Conservation (phyloP, 139 green algal species). For the Micromonas commoda region DNA sequence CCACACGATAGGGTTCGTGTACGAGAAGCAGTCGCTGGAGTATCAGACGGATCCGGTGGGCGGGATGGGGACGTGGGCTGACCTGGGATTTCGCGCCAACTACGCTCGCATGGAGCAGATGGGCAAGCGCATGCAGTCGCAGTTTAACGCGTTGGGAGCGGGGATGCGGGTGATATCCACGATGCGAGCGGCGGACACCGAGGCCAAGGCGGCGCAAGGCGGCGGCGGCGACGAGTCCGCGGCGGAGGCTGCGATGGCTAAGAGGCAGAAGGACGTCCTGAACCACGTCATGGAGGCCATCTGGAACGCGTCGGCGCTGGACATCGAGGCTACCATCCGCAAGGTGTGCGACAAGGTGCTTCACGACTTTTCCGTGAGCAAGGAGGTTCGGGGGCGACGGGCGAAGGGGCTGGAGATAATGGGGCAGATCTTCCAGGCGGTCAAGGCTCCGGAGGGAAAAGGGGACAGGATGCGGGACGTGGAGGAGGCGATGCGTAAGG, state of each 20-base stretch:
- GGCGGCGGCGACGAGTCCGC: background rate
- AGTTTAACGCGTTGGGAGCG: slow-evolving; percentile 1
- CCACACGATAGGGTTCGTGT: slow-evolving; percentile 64
- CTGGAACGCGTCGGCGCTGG: slow-evolving; percentile 72
- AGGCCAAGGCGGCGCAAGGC: slow-evolving; percentile 33
- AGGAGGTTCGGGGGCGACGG: slow-evolving; percentile 37
- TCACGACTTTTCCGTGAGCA: slow-evolving; percentile 30
- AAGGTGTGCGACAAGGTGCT: slow-evolving; percentile 52
- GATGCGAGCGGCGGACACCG: slow-evolving; percentile 50
- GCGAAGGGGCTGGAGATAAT: slow-evolving; percentile 6
- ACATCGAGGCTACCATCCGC: slow-evolving; percentile 78
- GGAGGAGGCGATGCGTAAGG: background rate
- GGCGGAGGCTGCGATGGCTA: background rate
- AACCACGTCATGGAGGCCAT: slow-evolving; percentile 18
- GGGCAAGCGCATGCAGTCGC: slow-evolving; percentile 46
- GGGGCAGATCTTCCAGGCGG: background rate
- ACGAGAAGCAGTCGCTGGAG: slow-evolving; percentile 69
- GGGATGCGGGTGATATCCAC: slow-evolving; percentile 51
- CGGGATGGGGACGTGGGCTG: slow-evolving; percentile 11
- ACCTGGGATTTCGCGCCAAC: slow-evolving; percentile 34
- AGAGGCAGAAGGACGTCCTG: slow-evolving; percentile 28
- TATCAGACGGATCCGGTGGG: slow-evolving; percentile 50
- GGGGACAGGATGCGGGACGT: background rate
- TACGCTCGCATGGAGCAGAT: slow-evolving; percentile 46
- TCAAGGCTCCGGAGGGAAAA: background rate